phyloP scores from a whole-genome alignment of 352 stramenopile genomes.

The Phytopythium litorale region DNA sequence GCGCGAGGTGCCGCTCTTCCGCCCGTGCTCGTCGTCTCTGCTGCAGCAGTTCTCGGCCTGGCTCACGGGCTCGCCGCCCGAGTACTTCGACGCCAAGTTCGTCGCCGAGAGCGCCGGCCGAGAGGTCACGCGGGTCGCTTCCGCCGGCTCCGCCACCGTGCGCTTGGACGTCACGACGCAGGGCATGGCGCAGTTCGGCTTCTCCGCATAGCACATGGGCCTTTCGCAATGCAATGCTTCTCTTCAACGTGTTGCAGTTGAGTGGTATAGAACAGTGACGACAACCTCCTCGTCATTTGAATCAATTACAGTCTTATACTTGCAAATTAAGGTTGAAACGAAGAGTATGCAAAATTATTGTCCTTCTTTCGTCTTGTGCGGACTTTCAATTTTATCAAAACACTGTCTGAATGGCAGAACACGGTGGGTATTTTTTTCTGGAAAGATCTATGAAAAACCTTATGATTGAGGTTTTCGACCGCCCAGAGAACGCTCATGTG shows the following conservation, averaged over 20 bases:
- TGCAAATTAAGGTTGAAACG: not conserved
- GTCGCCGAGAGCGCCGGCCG: constrained; percentile 63
- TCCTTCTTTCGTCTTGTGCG: too few species aligned
- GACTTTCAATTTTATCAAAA: too few species aligned
- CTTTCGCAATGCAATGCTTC: too few species aligned
- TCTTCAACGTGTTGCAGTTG: not conserved
- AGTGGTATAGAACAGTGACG: too few species aligned
- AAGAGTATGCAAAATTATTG: not conserved
- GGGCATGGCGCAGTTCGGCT: constrained; percentile 54
- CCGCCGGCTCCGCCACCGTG: constrained; percentile 45
- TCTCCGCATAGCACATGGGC: constrained; percentile 13
- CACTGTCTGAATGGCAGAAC: not conserved
- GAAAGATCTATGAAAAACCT: constrained; percentile 1
- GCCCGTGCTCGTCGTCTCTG: constrained; percentile 76
- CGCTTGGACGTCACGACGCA: constrained; percentile 59
- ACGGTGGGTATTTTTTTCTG: not conserved
- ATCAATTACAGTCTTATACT: too few species aligned
- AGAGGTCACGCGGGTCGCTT: constrained; percentile 64
- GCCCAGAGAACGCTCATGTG: not conserved
- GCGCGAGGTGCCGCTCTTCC: constrained; percentile 84
- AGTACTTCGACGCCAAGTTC: constrained; percentile 89
- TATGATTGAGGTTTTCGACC: not conserved
- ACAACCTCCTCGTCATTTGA: too few species aligned
- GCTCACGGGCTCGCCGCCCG: constrained; percentile 82
- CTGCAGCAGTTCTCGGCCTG: constrained; percentile 88